Conservation (phyloP, 2,329 filamentous ascomycete genomes). For the Helicocarpus griseus region DNA sequence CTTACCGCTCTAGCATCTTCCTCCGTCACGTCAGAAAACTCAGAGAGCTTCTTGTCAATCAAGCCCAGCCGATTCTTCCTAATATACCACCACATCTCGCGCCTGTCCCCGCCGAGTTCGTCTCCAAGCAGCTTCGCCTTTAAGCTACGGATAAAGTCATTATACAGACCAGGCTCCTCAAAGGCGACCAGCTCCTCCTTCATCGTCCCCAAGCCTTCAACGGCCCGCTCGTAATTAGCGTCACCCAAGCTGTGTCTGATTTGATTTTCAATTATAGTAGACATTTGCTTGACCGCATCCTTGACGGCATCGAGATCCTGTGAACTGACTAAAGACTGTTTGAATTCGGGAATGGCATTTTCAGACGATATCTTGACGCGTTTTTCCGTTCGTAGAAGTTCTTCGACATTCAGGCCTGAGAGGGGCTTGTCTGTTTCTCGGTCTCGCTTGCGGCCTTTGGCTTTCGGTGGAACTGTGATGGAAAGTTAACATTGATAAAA, state of each 20-base stretch:
- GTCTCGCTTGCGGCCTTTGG: slow-evolving; percentile 59
- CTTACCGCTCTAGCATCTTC: slow-evolving; percentile 57
- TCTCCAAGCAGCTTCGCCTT: slow-evolving; percentile 63
- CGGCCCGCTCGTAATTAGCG: slow-evolving; percentile 59
- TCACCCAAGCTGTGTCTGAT: slow-evolving; percentile 68
- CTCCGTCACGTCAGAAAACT: slow-evolving; percentile 55
- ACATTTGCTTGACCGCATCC: slow-evolving; percentile 66
- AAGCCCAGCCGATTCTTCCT: slow-evolving; percentile 60
- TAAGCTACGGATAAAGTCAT: slow-evolving; percentile 59
- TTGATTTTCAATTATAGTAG: slow-evolving; percentile 55
- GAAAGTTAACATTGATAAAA: background rate
- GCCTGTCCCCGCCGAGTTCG: slow-evolving; percentile 64
- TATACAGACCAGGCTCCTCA: slow-evolving; percentile 69
- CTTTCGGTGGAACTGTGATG: slow-evolving; percentile 61
- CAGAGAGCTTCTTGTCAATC: slow-evolving; percentile 55
- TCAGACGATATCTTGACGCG: slow-evolving; percentile 48
- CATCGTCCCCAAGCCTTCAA: slow-evolving; percentile 69
- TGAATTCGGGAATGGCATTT: slow-evolving; percentile 87
- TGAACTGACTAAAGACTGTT: slow-evolving; percentile 58
- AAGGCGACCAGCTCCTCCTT: slow-evolving; percentile 64
- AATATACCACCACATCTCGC: slow-evolving; percentile 73
- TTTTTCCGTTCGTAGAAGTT: slow-evolving; percentile 57
- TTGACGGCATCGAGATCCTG: slow-evolving; percentile 53
- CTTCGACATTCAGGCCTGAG: slow-evolving; percentile 79
- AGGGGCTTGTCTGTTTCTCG: slow-evolving; percentile 69